Conservation (phyloP, 225 moss, liverwort and hornwort genomes). For the Marchantia paleacea region DNA sequence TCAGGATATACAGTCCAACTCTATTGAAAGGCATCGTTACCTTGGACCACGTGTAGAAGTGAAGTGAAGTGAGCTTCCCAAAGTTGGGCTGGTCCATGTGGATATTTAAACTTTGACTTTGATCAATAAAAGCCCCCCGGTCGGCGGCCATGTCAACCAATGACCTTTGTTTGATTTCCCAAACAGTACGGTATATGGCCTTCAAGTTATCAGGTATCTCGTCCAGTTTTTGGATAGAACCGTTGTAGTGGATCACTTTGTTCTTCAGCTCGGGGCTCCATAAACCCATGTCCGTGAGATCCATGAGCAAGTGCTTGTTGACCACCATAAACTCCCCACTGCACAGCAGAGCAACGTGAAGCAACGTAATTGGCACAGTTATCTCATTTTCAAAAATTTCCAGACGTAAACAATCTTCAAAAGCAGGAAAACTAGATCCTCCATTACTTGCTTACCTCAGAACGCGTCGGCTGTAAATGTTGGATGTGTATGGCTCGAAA, state of each 20-base stretch:
- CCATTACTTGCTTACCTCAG: slow-evolving; percentile 48
- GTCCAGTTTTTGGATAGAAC: slow-evolving; percentile 63
- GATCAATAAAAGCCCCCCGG: slow-evolving; percentile 41
- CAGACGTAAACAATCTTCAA: background rate
- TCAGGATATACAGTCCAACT: background rate
- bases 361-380: background rate
- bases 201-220: slow-evolving; percentile 60
- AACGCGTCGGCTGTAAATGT: slow-evolving; percentile 87
- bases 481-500: slow-evolving; percentile 91
- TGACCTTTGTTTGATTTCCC: slow-evolving; percentile 50
- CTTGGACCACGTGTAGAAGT: slow-evolving; percentile 50
- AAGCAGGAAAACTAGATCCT: background rate
- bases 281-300: slow-evolving; percentile 78
- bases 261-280: slow-evolving; percentile 89
- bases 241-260: slow-evolving; percentile 67
- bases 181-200: slow-evolving; percentile 63
- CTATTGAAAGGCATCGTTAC: background rate
- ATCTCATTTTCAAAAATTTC: background rate
- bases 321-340: slow-evolving; percentile 98
- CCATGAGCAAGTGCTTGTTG: slow-evolving; percentile 91
- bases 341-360: slow-evolving; percentile 14
- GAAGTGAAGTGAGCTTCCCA: slow-evolving; percentile 45
- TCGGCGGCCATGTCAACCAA: slow-evolving; percentile 52
- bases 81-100: slow-evolving; percentile 46
- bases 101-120: slow-evolving; percentile 48